phyloP scores from a whole-genome alignment of 75 land plant genomes.

The Cunninghamia lanceolata region DNA sequence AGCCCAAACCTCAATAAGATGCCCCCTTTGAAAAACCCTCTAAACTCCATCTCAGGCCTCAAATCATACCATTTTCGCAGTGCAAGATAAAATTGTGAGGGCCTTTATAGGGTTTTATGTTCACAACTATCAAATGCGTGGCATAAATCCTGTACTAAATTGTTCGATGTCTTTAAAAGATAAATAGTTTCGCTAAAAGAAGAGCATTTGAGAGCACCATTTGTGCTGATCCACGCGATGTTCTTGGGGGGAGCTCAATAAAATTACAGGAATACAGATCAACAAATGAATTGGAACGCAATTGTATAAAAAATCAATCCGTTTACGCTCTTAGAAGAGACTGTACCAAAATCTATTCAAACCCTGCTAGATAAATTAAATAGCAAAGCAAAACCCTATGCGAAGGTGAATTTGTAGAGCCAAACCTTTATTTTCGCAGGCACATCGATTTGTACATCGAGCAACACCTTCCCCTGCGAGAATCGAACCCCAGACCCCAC shows the following conservation, averaged over 20 bases:
- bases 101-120: conserved; percentile 39
- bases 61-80: conserved; percentile 80
- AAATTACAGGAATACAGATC: too few species aligned
- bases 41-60: conserved; percentile 85
- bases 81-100: conserved; percentile 51
- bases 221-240: conserved; percentile 77
- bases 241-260: conserved; percentile 81
- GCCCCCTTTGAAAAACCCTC: conserved; percentile 59
- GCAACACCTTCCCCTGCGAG: conserved; percentile 26
- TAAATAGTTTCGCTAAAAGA: conserved; percentile 75
- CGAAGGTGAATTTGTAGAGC: too few species aligned
- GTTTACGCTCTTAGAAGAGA: too few species aligned
- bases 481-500: conserved; percentile 19
- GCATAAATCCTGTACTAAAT: conserved; percentile 84
- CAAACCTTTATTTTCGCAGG: conserved; percentile 46
- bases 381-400: too few species aligned
- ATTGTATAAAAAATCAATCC: too few species aligned
- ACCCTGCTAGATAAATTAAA: too few species aligned
- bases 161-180: conserved; percentile 74
- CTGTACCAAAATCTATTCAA: too few species aligned
- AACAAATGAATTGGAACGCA: too few species aligned
- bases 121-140: conserved; percentile 74
- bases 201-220: conserved; percentile 60
- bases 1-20: conserved; percentile 63
- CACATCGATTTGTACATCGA: conserved; percentile 18